Evolutionary conservation across 345 rosid genomes (phyloP).

Genomic region (Reutealis trisperma): DNA sequence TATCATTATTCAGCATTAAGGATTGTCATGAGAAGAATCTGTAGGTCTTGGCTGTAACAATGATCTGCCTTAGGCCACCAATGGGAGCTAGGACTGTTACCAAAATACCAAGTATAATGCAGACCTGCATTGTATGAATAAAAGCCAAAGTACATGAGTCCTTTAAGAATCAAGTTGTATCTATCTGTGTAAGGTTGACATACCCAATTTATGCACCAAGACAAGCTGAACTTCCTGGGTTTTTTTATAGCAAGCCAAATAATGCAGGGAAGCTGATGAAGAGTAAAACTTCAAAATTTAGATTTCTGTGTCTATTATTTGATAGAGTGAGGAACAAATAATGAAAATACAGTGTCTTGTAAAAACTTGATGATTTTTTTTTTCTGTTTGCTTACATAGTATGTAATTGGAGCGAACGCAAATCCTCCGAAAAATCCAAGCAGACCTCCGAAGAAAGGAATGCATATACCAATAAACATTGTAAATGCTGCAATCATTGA

Average conservation of each 20-base stretch:
- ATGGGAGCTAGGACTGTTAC: conserved; percentile 63
- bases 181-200: background rate
- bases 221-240: conserved; percentile 61
- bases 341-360: background rate
- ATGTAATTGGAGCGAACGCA: conserved; percentile 82
- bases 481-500: conserved; percentile 54
- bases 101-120: conserved; percentile 56
- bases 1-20: background rate
- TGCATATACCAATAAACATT: conserved; percentile 54
- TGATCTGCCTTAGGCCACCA: conserved; percentile 64
- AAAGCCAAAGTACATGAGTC: background rate
- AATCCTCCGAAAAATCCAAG: conserved; percentile 90
- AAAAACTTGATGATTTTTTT: no score
- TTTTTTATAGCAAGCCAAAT: conserved; percentile 71
- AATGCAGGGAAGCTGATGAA: conserved; percentile 70
- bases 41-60: conserved; percentile 50
- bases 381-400: conserved; percentile 45
- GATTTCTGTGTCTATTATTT: no score
- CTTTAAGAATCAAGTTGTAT: no score
- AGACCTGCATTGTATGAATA: conserved; percentile 40
- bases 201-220: conserved; percentile 81
- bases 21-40: conserved; percentile 52
- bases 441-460: conserved; percentile 81
- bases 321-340: background rate
- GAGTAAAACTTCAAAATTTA: background rate